Evolutionary conservation across 2,329 filamentous ascomycete genomes (phyloP), one percentile per base, ranked within the genome.

Genomic region (Aspergillus latus): DNA sequence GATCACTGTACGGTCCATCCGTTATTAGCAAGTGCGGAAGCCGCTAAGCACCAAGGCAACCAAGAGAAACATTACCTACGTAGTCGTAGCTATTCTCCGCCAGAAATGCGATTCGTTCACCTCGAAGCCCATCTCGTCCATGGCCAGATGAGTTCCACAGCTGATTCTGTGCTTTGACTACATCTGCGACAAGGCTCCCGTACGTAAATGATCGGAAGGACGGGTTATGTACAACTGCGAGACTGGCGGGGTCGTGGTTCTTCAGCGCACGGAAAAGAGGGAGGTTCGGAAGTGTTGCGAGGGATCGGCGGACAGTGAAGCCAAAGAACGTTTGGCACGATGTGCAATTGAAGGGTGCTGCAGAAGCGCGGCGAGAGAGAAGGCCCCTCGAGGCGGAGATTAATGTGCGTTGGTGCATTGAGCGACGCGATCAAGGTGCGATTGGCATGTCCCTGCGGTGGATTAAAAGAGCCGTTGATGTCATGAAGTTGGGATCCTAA

Each of bases 51-150:
- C 8, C 39, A 62, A 54, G 6, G 30, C 2, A 47, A 5, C 15
- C 34, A 46, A n/a, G 37, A 53, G 54, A 58, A 62, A 69, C 67
- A 84, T 77, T 86, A 97, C 93, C 93, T 78, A 97, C 89, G 85
- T 97, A 97, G 77, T 97, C 92, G 79, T 97, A 97, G 75, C 92
- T 88, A 76, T 97, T 97, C 80, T 97, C 93, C 49, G 95, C 88
- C 59, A 99, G 77, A 75, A 97, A 96, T 8, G 92, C 92, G 64
- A 99, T 82, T 64, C 94, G 84, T 77, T 96, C 86, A 56, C 93
- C 93, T 32, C 84, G 79, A 58, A 95, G 78, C 59, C 84, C 82
- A 56, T 80, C 73, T 59, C 79, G 82, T 43, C 83, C 82, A 3
- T 80, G 80, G 47, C 74, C 72, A 0, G 80, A 80, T 56, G 83